Evolutionary conservation across 2,329 filamentous ascomycete genomes (phyloP).

Genomic region (Rhexocercosporidium sp.): DNA sequence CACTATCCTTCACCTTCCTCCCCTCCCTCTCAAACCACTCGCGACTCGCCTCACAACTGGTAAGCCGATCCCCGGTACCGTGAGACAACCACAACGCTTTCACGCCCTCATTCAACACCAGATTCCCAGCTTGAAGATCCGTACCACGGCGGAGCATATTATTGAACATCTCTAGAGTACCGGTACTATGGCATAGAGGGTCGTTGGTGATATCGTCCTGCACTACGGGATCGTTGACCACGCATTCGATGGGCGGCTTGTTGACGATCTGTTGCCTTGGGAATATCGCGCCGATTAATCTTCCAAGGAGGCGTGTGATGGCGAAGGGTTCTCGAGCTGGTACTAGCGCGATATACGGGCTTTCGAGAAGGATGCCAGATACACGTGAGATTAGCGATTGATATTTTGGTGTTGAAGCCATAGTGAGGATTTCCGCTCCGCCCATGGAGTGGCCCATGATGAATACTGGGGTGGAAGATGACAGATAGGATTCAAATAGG

Average conservation of each 20-base stretch:
- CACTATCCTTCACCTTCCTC: not conserved
- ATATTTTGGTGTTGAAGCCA: constrained; percentile 2
- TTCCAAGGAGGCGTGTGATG: not conserved
- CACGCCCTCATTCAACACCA: constrained; percentile 1
- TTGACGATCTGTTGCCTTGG: not conserved
- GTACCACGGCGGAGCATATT: not conserved
- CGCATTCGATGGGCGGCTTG: not conserved
- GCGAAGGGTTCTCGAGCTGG: not conserved
- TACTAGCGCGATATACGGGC: not conserved
- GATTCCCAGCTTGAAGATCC: not conserved
- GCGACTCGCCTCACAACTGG: constrained; percentile 5
- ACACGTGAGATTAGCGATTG: not conserved
- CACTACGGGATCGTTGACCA: not conserved
- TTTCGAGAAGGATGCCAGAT: not conserved
- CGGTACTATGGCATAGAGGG: not conserved
- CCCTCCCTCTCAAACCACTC: constrained; percentile 8
- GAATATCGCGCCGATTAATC: not conserved
- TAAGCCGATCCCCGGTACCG: constrained; percentile 1
- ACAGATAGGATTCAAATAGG: not conserved
- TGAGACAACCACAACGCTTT: constrained; percentile 1
- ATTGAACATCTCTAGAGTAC: constrained; percentile 6
- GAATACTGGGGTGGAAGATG: not conserved
- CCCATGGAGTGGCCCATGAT: constrained; percentile 11
- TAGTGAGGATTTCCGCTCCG: not conserved
- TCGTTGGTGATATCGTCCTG: not conserved